A percentile compares a stretch with the other conserved stretches of the same genome.
phyloP scores from a whole-genome alignment of 2,329 filamentous ascomycete species.

The Colletotrichum sp. region DNA sequence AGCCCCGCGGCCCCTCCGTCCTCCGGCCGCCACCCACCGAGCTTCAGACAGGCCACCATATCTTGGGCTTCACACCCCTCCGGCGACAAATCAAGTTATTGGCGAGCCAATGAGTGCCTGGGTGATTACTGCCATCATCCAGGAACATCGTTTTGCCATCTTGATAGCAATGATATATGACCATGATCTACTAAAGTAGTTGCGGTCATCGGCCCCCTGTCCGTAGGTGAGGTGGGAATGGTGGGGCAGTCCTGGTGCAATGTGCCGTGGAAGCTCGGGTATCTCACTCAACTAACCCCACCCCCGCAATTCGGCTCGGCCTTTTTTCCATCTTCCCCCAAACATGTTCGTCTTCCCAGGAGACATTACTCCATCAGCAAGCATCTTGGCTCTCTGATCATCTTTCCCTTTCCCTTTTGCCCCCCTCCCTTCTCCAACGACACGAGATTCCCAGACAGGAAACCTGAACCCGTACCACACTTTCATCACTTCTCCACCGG shows the following conservation, averaged over 20 bases:
- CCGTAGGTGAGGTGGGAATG: not conserved
- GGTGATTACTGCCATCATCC: not conserved
- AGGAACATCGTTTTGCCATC: not conserved
- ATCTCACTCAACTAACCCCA: constrained; percentile 1
- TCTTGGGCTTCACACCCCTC: not conserved
- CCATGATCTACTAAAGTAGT: not conserved
- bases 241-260: not conserved
- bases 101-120: not conserved
- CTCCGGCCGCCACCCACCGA: not conserved
- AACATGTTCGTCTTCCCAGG: not conserved
- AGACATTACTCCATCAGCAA: not conserved
- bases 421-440: not conserved
- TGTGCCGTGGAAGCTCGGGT: not conserved
- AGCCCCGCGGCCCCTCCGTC: not conserved
- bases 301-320: constrained; percentile 19
- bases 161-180: not conserved
- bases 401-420: not conserved
- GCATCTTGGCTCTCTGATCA: not conserved
- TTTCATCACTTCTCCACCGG: not conserved
- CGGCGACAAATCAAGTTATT: not conserved
- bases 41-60: not conserved
- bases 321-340: not conserved
- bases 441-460: not conserved
- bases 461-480: not conserved
- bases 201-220: not conserved